Conservation (phyloP, 176 grass and related monocot genomes). For the Saccharum spontaneum region DNA sequence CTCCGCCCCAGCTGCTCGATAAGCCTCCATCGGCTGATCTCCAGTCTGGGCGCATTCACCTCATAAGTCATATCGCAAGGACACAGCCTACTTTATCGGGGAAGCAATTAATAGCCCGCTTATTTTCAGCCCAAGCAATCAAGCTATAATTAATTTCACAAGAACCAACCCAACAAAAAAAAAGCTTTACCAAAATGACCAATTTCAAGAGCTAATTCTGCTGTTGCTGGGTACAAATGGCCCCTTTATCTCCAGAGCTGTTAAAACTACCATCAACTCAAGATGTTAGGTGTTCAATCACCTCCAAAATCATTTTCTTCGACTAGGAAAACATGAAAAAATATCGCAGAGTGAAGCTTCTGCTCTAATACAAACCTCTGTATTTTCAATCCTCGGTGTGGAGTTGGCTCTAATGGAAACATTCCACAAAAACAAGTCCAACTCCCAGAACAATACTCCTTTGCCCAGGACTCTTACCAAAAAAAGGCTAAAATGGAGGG, state of each 20-base stretch:
- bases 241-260: background rate
- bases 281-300: background rate
- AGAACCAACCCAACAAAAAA: background rate
- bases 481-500: constrained; percentile 11
- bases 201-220: background rate
- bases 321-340: background rate
- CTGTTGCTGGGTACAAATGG: background rate
- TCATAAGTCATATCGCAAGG: background rate
- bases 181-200: background rate
- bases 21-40: constrained; percentile 19
- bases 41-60: background rate
- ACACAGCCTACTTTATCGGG: background rate
- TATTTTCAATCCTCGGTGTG: constrained; percentile 35
- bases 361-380: constrained; percentile 29
- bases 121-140: no score
- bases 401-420: constrained; percentile 41
- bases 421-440: constrained; percentile 43
- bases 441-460: constrained; percentile 30
- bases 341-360: background rate
- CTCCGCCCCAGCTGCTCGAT: constrained; percentile 19
- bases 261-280: background rate
- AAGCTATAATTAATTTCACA: background rate
- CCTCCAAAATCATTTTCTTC: constrained; percentile 18
- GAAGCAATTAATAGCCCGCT: no score
- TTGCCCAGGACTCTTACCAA: constrained; percentile 6